Percentiles rank a stretch among this genome's conserved stretches.
Conservation (phyloP, 139 green algal species). For the Pleodorina starrii region DNA sequence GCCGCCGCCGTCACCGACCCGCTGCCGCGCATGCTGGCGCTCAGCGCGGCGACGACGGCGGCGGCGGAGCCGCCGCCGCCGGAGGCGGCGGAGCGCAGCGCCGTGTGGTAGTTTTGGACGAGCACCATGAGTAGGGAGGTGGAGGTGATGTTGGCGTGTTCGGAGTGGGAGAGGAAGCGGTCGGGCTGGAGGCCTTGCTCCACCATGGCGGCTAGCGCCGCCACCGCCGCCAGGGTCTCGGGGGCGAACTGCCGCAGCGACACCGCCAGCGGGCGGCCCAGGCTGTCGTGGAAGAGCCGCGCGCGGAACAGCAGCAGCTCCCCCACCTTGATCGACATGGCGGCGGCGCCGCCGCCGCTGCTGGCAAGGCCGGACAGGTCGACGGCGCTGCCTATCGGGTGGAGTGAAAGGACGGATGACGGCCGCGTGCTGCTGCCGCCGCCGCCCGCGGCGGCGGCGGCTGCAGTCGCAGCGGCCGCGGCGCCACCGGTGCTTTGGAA, state of each 20-base stretch:
- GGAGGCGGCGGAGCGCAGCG: background rate
- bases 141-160: conserved; percentile 8
- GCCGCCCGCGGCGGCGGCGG: too few species aligned
- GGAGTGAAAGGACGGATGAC: too few species aligned
- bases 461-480: too few species aligned
- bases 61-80: background rate
- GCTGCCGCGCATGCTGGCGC: background rate
- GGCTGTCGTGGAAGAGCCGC: conserved; percentile 28
- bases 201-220: conserved; percentile 16
- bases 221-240: background rate
- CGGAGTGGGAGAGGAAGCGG: conserved; percentile 18
- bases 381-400: too few species aligned
- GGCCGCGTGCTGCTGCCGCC: too few species aligned
- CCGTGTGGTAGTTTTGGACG: background rate
- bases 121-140: conserved; percentile 42
- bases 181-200: conserved; percentile 20
- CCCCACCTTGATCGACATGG: background rate
- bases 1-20: background rate
- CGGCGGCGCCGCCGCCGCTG: background rate
- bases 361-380: too few species aligned
- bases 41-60: too few species aligned
- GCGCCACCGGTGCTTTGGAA: too few species aligned
- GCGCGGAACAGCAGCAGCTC: conserved; percentile 43
- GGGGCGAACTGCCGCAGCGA: background rate
- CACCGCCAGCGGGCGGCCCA: background rate